Evolutionary conservation across 441 rosid species (phyloP).

Genomic region (Viola pubescens): DNA sequence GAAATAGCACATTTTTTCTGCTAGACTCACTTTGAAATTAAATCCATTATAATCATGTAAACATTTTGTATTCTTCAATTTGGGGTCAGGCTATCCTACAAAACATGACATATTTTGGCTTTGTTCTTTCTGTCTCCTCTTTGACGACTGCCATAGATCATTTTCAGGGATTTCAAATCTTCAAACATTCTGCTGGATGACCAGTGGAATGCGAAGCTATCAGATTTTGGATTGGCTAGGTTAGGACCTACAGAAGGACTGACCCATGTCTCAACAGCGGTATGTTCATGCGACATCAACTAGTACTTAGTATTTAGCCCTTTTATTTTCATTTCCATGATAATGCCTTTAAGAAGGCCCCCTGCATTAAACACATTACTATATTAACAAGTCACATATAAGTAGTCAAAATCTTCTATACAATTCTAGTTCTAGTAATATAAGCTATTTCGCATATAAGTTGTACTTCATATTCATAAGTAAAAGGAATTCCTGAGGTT

Average conservation of each 20-base stretch:
- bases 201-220: constrained; percentile 85
- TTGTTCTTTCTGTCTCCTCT: constrained; percentile 9
- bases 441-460: too few species aligned
- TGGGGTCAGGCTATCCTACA: neutral
- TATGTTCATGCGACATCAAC: constrained; percentile 24
- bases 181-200: constrained; percentile 85
- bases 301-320: neutral
- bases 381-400: too few species aligned
- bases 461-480: too few species aligned
- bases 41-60: too few species aligned
- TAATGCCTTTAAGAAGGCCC: too few species aligned
- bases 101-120: neutral
- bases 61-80: too few species aligned
- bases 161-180: constrained; percentile 86
- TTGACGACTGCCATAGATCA: constrained; percentile 38
- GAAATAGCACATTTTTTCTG: neutral
- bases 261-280: constrained; percentile 89
- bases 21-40: neutral
- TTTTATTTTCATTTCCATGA: neutral
- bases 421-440: too few species aligned
- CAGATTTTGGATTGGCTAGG: constrained; percentile 93
- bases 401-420: too few species aligned
- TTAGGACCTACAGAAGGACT: constrained; percentile 83
- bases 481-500: too few species aligned
- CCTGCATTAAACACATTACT: too few species aligned